phyloP scores from a whole-genome alignment of 768 basidiomycete species.

The Pleurotus djamor region DNA sequence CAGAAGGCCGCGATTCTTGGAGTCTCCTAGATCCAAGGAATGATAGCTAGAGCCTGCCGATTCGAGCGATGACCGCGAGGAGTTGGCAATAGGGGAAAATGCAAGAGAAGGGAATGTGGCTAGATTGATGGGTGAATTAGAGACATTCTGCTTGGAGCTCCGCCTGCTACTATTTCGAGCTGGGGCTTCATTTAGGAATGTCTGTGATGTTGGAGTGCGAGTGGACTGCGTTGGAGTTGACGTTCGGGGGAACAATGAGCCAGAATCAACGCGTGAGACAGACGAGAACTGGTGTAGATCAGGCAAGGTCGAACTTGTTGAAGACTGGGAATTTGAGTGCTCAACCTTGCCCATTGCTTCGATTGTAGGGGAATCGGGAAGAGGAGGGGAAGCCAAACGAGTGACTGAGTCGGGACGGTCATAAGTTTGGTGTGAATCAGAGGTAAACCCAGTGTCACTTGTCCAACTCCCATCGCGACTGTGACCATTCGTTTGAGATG shows the following conservation, averaged over 20 bases:
- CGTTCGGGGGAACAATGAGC: conserved; percentile 48
- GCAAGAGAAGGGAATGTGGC: conserved; percentile 55
- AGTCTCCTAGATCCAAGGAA: conserved; percentile 63
- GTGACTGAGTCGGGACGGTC: conserved; percentile 39
- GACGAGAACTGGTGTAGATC: conserved; percentile 44
- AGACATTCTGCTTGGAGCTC: conserved; percentile 39
- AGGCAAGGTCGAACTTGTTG: conserved; percentile 18
- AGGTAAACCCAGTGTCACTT: conserved; percentile 33
- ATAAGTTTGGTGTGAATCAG: conserved; percentile 26
- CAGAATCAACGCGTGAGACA: conserved; percentile 48
- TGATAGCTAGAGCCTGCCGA: conserved; percentile 86
- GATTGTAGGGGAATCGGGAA: conserved; percentile 58
- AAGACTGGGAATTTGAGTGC: conserved; percentile 26
- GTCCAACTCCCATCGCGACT: conserved; percentile 61
- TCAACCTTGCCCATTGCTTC: conserved; percentile 29
- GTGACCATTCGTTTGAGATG: conserved; percentile 32
- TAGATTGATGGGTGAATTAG: conserved; percentile 49
- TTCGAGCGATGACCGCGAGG: conserved; percentile 77
- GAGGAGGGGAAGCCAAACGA: conserved; percentile 52
- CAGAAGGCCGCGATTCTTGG: conserved; percentile 44
- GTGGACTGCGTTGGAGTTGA: conserved; percentile 66
- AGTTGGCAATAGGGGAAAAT: conserved; percentile 71
- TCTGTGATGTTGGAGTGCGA: conserved; percentile 54
- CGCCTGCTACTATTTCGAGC: conserved; percentile 39
- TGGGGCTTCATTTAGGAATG: conserved; percentile 41